Base-by-base conservation (phyloP, 257 asterid genomes). In the Salvia miltiorrhiza region DNA sequence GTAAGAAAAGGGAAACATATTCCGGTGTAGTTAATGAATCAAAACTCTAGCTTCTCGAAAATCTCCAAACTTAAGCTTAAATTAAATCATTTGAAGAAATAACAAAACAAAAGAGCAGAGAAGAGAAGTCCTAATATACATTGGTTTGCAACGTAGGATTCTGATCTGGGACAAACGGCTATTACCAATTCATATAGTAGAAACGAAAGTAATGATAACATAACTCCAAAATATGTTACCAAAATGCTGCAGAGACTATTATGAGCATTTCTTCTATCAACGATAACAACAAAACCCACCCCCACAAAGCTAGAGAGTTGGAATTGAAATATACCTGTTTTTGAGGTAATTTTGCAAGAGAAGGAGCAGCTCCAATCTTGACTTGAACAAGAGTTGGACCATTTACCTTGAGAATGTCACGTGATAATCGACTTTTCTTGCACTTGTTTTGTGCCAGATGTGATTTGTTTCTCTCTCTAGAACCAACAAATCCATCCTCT, bases 331-430 rank as follows among this genome's bases (percentile, higher is more conserved):
- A 16, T 58, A 85, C 95, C 95, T 88, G 88, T 53, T 84, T 81
- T 43, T 73, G 85, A 63, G 76, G 81, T 50, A 80, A 78, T 65
- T 77, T 85, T 26, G 82, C 71, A 44, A 74, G 80, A 7, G 78
- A 81, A 9, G 85, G 78, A 47, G 85, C 79, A 52, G 79, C 71
- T 43, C 81, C 83, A 74, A 77, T 90, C 83, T 74, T 90, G 70
- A 77, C 75, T 20, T 71, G 83, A 0, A 30, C 33, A 30, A 30
- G 33, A 30, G 33, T 30, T n/a, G n/a, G n/a, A 26, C 30, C 30
- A 26, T 26, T 26, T 1, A 26, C 30, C 3, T 26, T 26, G 30
- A 26, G 30, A 26, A 26, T 72, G 47, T 87, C 82, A 69, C 77
- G 76, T 19, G 90, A 86, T 63, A 84, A 61, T 55, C 83, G 73